Conservation (phyloP, 352 stramenopile species). For the Globisporangium yorkense region DNA sequence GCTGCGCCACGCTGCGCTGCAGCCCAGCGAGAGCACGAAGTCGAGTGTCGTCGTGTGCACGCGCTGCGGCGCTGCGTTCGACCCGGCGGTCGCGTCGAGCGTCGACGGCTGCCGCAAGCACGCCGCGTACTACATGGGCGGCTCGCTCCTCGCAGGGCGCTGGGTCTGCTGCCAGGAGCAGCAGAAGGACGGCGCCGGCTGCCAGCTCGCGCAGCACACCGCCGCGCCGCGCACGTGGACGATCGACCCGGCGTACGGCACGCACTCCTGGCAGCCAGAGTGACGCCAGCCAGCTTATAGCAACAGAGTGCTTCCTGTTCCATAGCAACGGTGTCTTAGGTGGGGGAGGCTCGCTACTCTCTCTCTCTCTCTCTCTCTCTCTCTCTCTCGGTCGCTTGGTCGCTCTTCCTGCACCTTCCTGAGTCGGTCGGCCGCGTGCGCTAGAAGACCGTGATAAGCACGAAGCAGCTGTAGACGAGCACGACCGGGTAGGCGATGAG, state of each 20-base stretch:
- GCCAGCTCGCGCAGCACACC: slow-evolving; percentile 27
- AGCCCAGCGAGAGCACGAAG: too few species aligned
- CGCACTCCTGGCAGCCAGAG: slow-evolving; percentile 26
- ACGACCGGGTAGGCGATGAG: slow-evolving; percentile 97
- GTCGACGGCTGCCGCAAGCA: slow-evolving; percentile 34
- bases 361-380: neutral
- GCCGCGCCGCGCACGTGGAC: slow-evolving; percentile 23
- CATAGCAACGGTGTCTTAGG: neutral
- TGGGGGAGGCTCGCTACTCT: neutral
- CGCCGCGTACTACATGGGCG: slow-evolving; percentile 43
- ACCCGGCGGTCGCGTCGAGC: slow-evolving; percentile 17
- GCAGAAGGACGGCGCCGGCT: slow-evolving; percentile 24
- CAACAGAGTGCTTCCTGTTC: neutral
- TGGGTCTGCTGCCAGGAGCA: slow-evolving; percentile 54
- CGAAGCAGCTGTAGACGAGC: slow-evolving; percentile 97
- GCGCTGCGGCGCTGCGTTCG: slow-evolving; percentile 31
- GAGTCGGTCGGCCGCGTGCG: too few species aligned
- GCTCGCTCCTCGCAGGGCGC: slow-evolving; percentile 28
- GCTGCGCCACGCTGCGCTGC: slow-evolving; percentile 18
- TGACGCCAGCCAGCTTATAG: neutral
- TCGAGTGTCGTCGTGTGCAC: slow-evolving; percentile 16
- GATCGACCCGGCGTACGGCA: slow-evolving; percentile 28
- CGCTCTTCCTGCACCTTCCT: too few species aligned
- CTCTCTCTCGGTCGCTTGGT: neutral
- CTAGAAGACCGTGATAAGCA: slow-evolving; percentile 98